phyloP scores from a whole-genome alignment of 1,139 yeast species.

The Fermentozyma sake region DNA sequence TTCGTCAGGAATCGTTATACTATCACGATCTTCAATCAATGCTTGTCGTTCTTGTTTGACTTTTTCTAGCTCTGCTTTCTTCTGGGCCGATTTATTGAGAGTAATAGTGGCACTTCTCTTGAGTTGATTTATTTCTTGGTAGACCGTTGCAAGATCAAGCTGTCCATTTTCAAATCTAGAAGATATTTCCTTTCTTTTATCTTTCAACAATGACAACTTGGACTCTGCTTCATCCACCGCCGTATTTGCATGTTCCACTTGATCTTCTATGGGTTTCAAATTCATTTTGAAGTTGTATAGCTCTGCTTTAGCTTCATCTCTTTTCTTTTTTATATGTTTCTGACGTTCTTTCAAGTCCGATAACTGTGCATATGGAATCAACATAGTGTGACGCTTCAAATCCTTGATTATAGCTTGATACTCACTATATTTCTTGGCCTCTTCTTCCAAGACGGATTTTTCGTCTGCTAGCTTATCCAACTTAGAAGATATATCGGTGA shows the following conservation, averaged over 20 bases:
- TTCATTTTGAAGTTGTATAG: constrained; percentile 25
- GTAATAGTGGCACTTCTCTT: constrained; percentile 15
- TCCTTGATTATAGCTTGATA: constrained; percentile 39
- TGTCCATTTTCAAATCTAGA: constrained; percentile 8
- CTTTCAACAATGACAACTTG: constrained; percentile 4
- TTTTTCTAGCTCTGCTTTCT: constrained; percentile 20
- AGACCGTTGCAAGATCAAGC: constrained; percentile 12
- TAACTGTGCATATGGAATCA: constrained; percentile 60
- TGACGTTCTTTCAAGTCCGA: constrained; percentile 49
- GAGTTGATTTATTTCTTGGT: constrained; percentile 16
- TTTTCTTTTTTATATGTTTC: constrained; percentile 34
- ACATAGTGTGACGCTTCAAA: constrained; percentile 43
- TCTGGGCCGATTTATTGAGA: constrained; percentile 18
- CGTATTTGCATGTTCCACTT: constrained; percentile 6
- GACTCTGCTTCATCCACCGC: constrained; percentile 8
- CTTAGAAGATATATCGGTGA: constrained; percentile 26
- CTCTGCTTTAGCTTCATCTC: constrained; percentile 35
- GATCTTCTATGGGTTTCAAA: constrained; percentile 23
- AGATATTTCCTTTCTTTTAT: constrained; percentile 4
- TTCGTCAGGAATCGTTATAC: constrained; percentile 15
- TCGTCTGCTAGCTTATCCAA: constrained; percentile 29
- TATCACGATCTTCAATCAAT: constrained; percentile 10
- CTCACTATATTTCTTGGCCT: constrained; percentile 35
- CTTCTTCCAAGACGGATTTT: constrained; percentile 29
- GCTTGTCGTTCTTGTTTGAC: constrained; percentile 13